Evolutionary conservation across 306 rosid genomes (phyloP).

Genomic region (Gleditsia sinensis): DNA sequence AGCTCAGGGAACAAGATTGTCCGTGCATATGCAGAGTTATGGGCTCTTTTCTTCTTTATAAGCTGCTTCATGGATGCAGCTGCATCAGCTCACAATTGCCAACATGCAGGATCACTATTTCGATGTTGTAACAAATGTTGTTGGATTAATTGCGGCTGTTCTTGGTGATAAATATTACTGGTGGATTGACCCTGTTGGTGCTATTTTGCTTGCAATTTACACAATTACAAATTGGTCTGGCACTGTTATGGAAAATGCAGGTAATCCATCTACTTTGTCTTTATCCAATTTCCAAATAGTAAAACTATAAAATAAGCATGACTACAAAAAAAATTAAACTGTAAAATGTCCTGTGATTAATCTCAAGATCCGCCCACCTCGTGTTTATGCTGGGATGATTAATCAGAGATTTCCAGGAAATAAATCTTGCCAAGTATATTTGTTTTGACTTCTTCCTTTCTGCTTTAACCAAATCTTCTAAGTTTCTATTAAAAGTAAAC

Average conservation of each 20-base stretch:
- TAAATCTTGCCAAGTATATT: conserved; percentile 8
- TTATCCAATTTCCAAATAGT: conserved; percentile 13
- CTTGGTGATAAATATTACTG: conserved; percentile 80
- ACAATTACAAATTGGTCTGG: conserved; percentile 89
- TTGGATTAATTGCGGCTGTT: conserved; percentile 85
- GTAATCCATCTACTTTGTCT: conserved; percentile 38
- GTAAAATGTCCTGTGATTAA: neutral
- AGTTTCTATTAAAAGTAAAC: neutral
- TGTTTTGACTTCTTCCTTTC: conserved; percentile 14
- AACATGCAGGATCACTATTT: conserved; percentile 91
- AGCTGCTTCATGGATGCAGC: conserved; percentile 4
- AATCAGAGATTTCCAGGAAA: neutral
- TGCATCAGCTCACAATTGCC: conserved; percentile 27
- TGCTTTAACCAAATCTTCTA: neutral
- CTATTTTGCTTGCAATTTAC: conserved; percentile 84
- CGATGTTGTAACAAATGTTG: conserved; percentile 89
- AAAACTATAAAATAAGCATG: conserved; percentile 9
- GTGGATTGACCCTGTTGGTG: conserved; percentile 97
- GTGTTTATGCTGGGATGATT: neutral
- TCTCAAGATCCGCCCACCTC: neutral
- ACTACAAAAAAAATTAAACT: neutral
- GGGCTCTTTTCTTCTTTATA: conserved; percentile 14
- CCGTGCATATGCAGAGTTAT: conserved; percentile 86
- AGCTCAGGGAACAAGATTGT: conserved; percentile 79
- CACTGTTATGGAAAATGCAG: conserved; percentile 93